Conservation (phyloP, 2,329 filamentous ascomycete species). For the Chaetomium sp. region DNA sequence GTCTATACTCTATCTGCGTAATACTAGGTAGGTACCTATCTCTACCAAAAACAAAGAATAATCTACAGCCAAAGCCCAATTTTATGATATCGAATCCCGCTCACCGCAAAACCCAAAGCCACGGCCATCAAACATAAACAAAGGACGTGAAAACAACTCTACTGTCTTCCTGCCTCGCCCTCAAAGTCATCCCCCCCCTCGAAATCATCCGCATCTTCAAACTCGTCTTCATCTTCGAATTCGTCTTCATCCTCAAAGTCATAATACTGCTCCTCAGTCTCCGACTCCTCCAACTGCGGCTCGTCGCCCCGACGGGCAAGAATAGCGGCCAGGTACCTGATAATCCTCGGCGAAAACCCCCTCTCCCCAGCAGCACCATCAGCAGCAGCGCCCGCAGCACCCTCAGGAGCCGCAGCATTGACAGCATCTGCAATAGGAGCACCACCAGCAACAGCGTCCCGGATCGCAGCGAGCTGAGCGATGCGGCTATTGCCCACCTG, state of each 20-base stretch:
- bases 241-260: too few species aligned
- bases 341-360: neutral
- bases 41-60: too few species aligned
- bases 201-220: conserved; percentile 29
- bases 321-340: conserved; percentile 9
- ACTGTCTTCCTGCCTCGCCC: conserved; percentile 53
- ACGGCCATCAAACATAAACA: neutral
- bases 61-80: too few species aligned
- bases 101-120: neutral
- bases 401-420: neutral
- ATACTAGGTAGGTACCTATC: neutral
- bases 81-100: too few species aligned
- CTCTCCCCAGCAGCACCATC: neutral
- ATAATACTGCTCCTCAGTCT: neutral
- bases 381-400: neutral
- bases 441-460: too few species aligned
- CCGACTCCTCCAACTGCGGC: neutral
- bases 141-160: neutral
- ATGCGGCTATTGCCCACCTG: too few species aligned
- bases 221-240: neutral
- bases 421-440: neutral
- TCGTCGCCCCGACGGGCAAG: neutral
- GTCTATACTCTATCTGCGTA: neutral
- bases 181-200: conserved; percentile 58
- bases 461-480: neutral